Evolutionary conservation across 129 eudicot genomes (phyloP), one percentile per base, ranked within the genome.

Genomic region (Heracleum sosnowskyi): DNA sequence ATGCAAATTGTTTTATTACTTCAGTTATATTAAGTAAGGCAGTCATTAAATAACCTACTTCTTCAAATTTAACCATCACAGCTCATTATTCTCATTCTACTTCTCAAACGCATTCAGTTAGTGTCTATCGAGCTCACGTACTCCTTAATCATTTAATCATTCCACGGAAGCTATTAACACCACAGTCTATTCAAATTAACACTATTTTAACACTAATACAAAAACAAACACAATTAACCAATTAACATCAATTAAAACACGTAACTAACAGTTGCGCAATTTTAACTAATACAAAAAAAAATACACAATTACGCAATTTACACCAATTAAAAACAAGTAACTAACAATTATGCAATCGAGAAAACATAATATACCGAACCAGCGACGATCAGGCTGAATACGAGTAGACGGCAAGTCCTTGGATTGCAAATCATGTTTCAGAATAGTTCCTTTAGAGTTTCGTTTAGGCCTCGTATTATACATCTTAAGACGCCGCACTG

Each of bases 401-500:
- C 97, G 91, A 79, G 99, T 96, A 31, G 81, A 78, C 2, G 99
- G 99, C 85, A 92, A 57, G 73, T 87, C 95, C 79, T 78, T 82
- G 24, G 95, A 90, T 82, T 96, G 97, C 77, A 87, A 81, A 44
- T 90, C 97, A 44, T 89, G 78, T 39, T 85, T 90, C 0, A 86
- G 2, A 40, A 96, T 83, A 11, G 84, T 85, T 24, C 99, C 97
- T 71, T 85, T 83, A 3, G 85, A 51, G 77, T 96, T 77, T 42
- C 99, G 91, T 80, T 87, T 90, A 2, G 99, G 97, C 79, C 88
- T 84, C 0, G 83, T 86, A 1, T 90, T 90, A 84, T 92, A 96
- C 99, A 96, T 96, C 93, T 90, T 92, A 82, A 96, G 97, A 69
- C 99, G 92, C 77, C 97, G 97, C 69, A 96, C 95, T 2, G 97